A percentile compares a stretch with the other conserved stretches of the same genome.
phyloP scores from a whole-genome alignment of 1,284 basidiomycete species.

The Thelephora terrestris region DNA sequence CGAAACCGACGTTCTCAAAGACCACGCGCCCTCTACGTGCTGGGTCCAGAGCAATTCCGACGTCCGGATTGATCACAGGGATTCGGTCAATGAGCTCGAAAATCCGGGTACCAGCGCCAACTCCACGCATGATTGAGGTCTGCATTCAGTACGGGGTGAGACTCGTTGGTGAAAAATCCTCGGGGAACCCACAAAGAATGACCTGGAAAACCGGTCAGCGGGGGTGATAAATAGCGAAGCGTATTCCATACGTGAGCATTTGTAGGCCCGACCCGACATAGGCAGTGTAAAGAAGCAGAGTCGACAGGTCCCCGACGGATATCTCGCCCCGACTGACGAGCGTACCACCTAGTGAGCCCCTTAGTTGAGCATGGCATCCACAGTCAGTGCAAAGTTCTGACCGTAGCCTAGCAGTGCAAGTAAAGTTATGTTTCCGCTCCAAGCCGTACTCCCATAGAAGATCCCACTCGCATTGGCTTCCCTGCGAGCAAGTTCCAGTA shows the following conservation, averaged over 20 bases:
- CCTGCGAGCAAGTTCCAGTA: conserved; percentile 72
- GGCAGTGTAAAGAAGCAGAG: conserved; percentile 87
- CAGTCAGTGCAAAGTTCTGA: conserved; percentile 20
- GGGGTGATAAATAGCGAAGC: background rate
- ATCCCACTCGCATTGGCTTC: conserved; percentile 89
- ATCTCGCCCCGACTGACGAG: conserved; percentile 84
- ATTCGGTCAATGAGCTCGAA: conserved; percentile 85
- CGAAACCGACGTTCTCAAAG: conserved; percentile 77
- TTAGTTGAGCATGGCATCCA: background rate
- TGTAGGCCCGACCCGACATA: conserved; percentile 77
- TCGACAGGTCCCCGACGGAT: conserved; percentile 85
- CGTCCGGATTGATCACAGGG: conserved; percentile 58
- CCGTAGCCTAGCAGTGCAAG: conserved; percentile 89
- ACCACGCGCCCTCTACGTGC: conserved; percentile 55
- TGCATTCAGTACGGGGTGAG: conserved; percentile 18
- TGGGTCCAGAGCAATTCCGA: conserved; percentile 46
- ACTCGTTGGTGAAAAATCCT: background rate
- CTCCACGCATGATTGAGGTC: conserved; percentile 81
- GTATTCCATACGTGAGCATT: conserved; percentile 59
- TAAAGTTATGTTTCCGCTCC: conserved; percentile 91
- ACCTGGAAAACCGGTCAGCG: conserved; percentile 8
- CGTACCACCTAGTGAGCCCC: conserved; percentile 56
- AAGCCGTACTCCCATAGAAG: conserved; percentile 89
- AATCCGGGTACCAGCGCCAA: conserved; percentile 88
- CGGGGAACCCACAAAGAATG: conserved; percentile 31